Evolutionary conservation across 306 rosid genomes (phyloP), one percentile per base, ranked within the genome.

Genomic region (Corylus avellana): DNA sequence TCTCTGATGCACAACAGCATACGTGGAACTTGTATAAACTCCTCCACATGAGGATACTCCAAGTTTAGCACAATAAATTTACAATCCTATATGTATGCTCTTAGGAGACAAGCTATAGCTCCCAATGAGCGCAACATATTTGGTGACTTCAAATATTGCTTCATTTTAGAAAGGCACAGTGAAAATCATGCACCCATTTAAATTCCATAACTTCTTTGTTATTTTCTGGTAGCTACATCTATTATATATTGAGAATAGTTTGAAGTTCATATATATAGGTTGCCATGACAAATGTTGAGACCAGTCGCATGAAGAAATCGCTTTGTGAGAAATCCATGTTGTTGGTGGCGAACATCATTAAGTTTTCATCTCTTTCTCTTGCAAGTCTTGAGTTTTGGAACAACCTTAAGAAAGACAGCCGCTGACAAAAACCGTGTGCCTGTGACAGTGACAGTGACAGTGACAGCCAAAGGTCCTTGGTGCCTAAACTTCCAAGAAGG

Each of bases 261-360:
- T 57, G 11, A 46, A 42, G 17, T 46, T 75, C 25, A 46, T 3
- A 44, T 35, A 70, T 2, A 22, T 56, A 18, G 4, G 12, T n/a
- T 7, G 14, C 58, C 47, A 82, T 82, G 85, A 51, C 70, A 42
- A 42, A 5, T 8, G 32, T 39, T 44, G 35, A 54, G 39, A 39
- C 37, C 75, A 56, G 46, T 44, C 48, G 13, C 16, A 25, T 16
- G 49, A 57, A 56, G 44, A 64, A n/a, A 37, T 78, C 85, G 29
- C 63, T 87, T 0, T 87, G 91, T 27, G 91, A 88, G 79, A 72
- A 78, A 46, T 81, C 91, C 54, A 84, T 87, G 87, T 25, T 84
- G 72, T 55, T 89, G 75, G 91, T 89, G 57, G 85, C 92, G 22
- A 90, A 92, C 79, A 56, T 87, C 76, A 84, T 89, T 8, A 89